These are phyloP conservation scores for Hypoxylon intermedium DNA, from an alignment of 495 filamentous ascomycete genomes.

Conservation along the genomic window DNA sequence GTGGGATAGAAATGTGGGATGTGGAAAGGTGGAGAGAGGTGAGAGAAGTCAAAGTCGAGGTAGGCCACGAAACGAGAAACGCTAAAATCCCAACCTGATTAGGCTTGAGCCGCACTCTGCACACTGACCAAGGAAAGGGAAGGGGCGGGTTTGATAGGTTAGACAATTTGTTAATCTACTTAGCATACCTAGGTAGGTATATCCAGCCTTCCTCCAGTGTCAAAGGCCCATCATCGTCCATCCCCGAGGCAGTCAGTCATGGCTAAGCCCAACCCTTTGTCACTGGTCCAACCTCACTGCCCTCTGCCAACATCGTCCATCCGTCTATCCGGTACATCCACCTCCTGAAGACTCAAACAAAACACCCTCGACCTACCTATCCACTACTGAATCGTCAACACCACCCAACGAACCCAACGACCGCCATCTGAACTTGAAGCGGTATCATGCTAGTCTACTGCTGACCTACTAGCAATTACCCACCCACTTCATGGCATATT, in stretches of 20 bases:
- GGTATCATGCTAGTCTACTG: conserved; percentile 1
- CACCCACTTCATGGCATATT: conserved; percentile 11
- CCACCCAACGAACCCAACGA: conserved; percentile 3
- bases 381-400: conserved; percentile 11
- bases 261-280: conserved; percentile 21
- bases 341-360: conserved; percentile 20
- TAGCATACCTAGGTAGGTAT: background rate
- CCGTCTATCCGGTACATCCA: conserved; percentile 11
- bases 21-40: conserved; percentile 19
- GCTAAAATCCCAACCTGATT: conserved; percentile 43
- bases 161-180: conserved; percentile 34
- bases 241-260: conserved; percentile 7
- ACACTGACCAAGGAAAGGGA: conserved; percentile 39
- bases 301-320: conserved; percentile 8
- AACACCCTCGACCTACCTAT: background rate
- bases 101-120: conserved; percentile 47
- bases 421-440: background rate
- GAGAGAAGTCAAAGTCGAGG: conserved; percentile 15
- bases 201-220: conserved; percentile 4
- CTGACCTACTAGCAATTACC: conserved; percentile 12
- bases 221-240: conserved; percentile 3
- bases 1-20: conserved; percentile 12
- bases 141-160: conserved; percentile 43
- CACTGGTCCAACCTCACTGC: conserved; percentile 21
- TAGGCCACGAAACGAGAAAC: conserved; percentile 37